These are phyloP conservation scores for Geotrichum reessii DNA, from an alignment of 1,139 yeast species.

Conservation along the genomic window DNA sequence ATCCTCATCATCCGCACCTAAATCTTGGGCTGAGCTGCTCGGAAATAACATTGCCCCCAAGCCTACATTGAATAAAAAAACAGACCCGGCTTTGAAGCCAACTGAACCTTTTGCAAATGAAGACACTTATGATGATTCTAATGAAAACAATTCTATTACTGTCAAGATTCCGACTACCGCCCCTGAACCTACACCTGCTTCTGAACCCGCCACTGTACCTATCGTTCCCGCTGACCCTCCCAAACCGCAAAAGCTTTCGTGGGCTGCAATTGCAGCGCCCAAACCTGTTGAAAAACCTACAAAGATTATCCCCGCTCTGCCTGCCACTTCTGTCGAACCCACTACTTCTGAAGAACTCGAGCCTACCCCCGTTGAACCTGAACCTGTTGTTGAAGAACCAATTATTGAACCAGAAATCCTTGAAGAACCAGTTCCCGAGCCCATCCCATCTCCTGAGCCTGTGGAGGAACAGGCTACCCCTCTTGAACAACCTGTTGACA, in stretches of 20 bases:
- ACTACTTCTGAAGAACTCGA: not conserved
- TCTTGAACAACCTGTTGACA: constrained; percentile 11
- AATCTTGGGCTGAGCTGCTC: constrained; percentile 30
- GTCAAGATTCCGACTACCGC: constrained; percentile 17
- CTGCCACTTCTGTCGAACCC: constrained; percentile 2
- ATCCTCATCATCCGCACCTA: constrained; percentile 2
- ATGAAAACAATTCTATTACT: constrained; percentile 10
- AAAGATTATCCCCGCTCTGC: constrained; percentile 5
- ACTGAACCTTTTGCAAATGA: constrained; percentile 16
- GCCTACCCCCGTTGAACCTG: constrained; percentile 12
- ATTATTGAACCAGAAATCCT: constrained; percentile 1
- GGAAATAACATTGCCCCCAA: constrained; percentile 19
- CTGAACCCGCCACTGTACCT: not conserved
- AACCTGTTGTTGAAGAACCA: constrained; percentile 18
- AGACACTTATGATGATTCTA: constrained; percentile 7
- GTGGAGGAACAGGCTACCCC: constrained; percentile 4
- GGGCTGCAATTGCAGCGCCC: constrained; percentile 42
- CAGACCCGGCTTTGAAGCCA: constrained; percentile 13
- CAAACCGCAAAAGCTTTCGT: constrained; percentile 25
- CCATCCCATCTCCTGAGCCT: not conserved
- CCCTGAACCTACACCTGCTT: constrained; percentile 17
- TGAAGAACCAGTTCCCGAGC: constrained; percentile 6
- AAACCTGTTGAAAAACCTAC: constrained; percentile 25
- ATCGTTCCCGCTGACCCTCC: not conserved
- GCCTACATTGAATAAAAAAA: not conserved